These are phyloP conservation scores for Cercospora citrullina DNA, from an alignment of 2,329 filamentous ascomycete species.

Conservation along the genomic window DNA sequence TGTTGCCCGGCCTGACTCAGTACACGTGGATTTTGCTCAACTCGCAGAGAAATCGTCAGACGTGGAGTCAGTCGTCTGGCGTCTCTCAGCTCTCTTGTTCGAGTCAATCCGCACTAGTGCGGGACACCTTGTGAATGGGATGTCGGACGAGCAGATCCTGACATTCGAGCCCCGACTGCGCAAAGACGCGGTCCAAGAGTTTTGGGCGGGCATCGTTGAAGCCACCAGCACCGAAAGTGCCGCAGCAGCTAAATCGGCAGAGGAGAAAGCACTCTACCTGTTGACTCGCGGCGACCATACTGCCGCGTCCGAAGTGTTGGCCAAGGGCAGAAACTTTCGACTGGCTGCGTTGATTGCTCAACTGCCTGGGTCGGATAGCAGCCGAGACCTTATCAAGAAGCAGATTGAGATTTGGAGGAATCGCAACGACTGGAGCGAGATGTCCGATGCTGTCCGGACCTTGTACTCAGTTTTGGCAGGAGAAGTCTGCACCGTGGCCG, in stretches of 20 bases:
- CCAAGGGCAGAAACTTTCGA: constrained; percentile 74
- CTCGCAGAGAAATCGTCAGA: constrained; percentile 41
- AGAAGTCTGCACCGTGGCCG: constrained; percentile 80
- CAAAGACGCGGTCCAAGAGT: constrained; percentile 66
- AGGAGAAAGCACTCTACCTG: constrained; percentile 81
- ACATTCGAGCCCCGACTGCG: constrained; percentile 43
- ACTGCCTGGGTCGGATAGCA: constrained; percentile 69
- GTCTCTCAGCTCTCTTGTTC: constrained; percentile 82
- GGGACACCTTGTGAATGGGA: constrained; percentile 36
- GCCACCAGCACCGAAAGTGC: constrained; percentile 47
- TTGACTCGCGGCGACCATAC: constrained; percentile 76
- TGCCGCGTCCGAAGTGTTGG: constrained; percentile 78
- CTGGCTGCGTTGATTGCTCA: constrained; percentile 83
- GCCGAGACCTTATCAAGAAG: constrained; percentile 71
- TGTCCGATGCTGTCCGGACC: constrained; percentile 77
- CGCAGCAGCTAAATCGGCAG: constrained; percentile 61
- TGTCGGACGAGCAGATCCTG: constrained; percentile 46
- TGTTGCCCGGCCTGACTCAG: constrained; percentile 50
- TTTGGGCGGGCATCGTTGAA: constrained; percentile 55
- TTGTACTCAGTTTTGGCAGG: constrained; percentile 88
- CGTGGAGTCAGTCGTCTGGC: constrained; percentile 77
- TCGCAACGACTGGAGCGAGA: constrained; percentile 81
- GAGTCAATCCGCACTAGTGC: constrained; percentile 56
- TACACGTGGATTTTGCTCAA: constrained; percentile 50
- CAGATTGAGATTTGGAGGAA: constrained; percentile 85